Evolutionary conservation across 305 asterid genomes (phyloP), one percentile per base, ranked within the genome.

Genomic region (Salvia sclarea): DNA sequence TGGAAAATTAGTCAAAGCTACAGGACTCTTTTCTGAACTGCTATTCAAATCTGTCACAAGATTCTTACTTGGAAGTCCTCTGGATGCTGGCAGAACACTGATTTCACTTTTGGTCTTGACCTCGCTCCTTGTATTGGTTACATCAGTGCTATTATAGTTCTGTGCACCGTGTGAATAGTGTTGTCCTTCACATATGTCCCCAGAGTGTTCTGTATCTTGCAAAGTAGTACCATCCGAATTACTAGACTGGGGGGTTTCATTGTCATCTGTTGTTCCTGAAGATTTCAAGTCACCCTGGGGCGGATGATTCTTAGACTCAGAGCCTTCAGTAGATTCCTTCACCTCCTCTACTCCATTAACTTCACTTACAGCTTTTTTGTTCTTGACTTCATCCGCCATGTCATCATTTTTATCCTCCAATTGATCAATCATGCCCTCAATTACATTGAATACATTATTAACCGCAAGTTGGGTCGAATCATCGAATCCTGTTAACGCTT

Each of bases 381-480:
- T 73, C 70, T 78, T 63, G 68, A 17, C 78, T 75, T 61, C 77
- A 72, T 72, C 76, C 59, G 64, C 78, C 53, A 24, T 0, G 38
- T 71, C 64, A 50, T 76, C 85, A 66, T 76, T 80, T 44, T 78
- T 87, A 60, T 61, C 91, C 68, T 87, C 96, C 68, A 88, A 76
- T 77, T 83, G 85, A 73, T 89, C 84, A 76, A 94, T 84, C 96
- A 94, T 81, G 84, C 70, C 91, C 81, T 86, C 98, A 49, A 94
- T 82, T 62, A 88, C 97, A 81, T 82, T 66, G 78, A 89, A 94
- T 41, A 94, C 97, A 77, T 88, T 85, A 66, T 88, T 89, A 74
- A 94, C 97, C 71, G 99, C 98, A 66, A 83, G 81, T 82, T 94
- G 99, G 61, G 98, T 89, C 44, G 99, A 85, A 85, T 94, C 98